phyloP scores from a whole-genome alignment of 1,284 basidiomycete species.

The Polyporus tsugae region DNA sequence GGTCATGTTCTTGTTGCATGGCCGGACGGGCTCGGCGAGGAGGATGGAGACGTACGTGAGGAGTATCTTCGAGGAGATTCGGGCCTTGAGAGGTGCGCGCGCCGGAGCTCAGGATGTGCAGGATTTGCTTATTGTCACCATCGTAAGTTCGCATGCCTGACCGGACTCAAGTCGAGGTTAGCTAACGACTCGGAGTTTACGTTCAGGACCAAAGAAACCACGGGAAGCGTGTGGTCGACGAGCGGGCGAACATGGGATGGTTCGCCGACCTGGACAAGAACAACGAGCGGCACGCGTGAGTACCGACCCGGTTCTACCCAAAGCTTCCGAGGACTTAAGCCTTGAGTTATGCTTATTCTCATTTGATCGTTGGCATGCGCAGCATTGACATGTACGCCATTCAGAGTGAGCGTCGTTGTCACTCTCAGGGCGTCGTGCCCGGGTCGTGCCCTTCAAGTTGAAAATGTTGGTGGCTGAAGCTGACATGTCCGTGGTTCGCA shows the following conservation, averaged over 20 bases:
- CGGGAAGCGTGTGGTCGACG: conserved; percentile 63
- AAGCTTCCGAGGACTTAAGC: not conserved
- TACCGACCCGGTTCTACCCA: conserved; percentile 20
- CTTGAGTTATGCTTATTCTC: conserved; percentile 2
- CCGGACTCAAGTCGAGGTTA: too few species aligned
- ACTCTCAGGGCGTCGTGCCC: not conserved
- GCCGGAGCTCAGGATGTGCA: conserved; percentile 29
- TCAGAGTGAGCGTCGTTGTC: conserved; percentile 53
- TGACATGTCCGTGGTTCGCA: conserved; percentile 38
- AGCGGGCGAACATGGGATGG: conserved; percentile 65
- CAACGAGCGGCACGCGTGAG: conserved; percentile 76
- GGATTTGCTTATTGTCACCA: conserved; percentile 63
- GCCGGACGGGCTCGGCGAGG: conserved; percentile 48
- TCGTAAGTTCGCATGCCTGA: conserved; percentile 49
- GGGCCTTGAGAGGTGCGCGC: not conserved
- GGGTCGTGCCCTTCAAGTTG: not conserved
- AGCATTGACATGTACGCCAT: conserved; percentile 83
- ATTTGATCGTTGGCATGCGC: conserved; percentile 17
- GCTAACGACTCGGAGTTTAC: not conserved
- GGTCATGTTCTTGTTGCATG: conserved; percentile 70
- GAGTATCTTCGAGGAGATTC: conserved; percentile 36
- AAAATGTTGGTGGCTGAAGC: conserved; percentile 1
- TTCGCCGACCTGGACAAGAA: conserved; percentile 49
- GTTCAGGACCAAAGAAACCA: conserved; percentile 83
- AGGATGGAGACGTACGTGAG: conserved; percentile 43